Percentiles rank a stretch among this genome's conserved stretches.
phyloP scores from a whole-genome alignment of 2,329 filamentous ascomycete species.

The Pseudogymnoascus sp. region DNA sequence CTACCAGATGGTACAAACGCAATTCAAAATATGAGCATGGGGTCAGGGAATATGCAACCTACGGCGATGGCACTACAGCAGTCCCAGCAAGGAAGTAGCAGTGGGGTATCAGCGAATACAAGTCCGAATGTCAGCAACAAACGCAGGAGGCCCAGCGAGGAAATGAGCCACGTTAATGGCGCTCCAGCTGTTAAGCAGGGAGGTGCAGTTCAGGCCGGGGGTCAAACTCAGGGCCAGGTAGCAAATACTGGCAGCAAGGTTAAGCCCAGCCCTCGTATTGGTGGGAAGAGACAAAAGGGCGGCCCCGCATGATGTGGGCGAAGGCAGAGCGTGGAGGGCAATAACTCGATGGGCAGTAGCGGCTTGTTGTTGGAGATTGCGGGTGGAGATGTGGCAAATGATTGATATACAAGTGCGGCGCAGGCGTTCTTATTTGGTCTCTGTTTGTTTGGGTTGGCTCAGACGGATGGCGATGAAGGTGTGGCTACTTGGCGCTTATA shows the following conservation, averaged over 20 bases:
- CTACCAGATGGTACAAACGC: slow-evolving; percentile 49
- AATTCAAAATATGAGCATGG: slow-evolving; percentile 49
- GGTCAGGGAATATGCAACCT: slow-evolving; percentile 53
- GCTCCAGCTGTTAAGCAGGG: slow-evolving; percentile 14
- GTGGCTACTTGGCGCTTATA: slow-evolving; percentile 8
- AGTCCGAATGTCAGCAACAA: slow-evolving; percentile 32
- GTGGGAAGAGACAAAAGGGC: slow-evolving; percentile 31
- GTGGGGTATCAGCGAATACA: slow-evolving; percentile 60
- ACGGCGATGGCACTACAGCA: slow-evolving; percentile 59
- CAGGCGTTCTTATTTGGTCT: slow-evolving; percentile 8
- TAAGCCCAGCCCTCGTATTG: slow-evolving; percentile 34
- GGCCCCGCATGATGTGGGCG: slow-evolving; percentile 18
- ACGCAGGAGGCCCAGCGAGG: slow-evolving; percentile 32
- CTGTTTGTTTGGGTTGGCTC: slow-evolving; percentile 3
- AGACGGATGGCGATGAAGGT: slow-evolving; percentile 4
- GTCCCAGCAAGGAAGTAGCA: slow-evolving; percentile 60
- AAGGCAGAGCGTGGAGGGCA: neutral
- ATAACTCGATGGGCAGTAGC: neutral
- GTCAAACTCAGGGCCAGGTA: slow-evolving; percentile 10
- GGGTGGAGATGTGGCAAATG: neutral
- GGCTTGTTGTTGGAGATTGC: neutral
- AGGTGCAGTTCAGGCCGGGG: slow-evolving; percentile 25
- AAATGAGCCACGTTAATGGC: slow-evolving; percentile 26
- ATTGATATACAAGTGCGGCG: slow-evolving; percentile 3
- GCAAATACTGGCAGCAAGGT: slow-evolving; percentile 18